These are phyloP conservation scores for Aspergillus biplanus DNA, from an alignment of 495 filamentous ascomycete species.

Conservation along the genomic window DNA sequence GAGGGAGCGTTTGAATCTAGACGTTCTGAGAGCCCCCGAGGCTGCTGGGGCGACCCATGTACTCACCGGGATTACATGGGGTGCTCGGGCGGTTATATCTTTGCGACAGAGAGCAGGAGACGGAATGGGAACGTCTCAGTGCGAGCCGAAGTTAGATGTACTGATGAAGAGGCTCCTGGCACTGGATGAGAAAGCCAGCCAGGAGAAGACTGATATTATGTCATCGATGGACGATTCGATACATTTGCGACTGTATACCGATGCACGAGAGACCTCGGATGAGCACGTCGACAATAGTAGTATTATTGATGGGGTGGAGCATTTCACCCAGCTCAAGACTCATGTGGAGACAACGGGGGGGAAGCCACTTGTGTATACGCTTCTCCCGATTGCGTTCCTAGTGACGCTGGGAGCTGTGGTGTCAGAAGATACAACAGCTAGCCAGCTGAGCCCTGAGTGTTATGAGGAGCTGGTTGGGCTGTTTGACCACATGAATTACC, in stretches of 20 bases:
- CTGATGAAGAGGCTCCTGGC: background rate
- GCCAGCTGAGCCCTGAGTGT: slow-evolving; percentile 11
- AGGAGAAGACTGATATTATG: background rate
- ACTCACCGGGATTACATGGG: slow-evolving; percentile 15
- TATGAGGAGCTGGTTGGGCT: slow-evolving; percentile 2
- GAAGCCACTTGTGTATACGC: slow-evolving; percentile 9
- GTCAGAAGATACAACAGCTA: background rate
- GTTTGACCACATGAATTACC: background rate
- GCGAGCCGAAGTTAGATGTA: background rate
- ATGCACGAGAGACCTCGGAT: slow-evolving; percentile 6
- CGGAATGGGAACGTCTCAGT: background rate
- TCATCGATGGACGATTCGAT: background rate
- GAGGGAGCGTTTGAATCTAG: slow-evolving; percentile 6
- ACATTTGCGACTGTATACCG: slow-evolving; percentile 9
- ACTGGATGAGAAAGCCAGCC: background rate
- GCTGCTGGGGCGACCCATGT: slow-evolving; percentile 10
- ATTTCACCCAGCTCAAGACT: slow-evolving; percentile 3
- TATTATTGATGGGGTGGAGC: slow-evolving; percentile 7
- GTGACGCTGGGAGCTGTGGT: slow-evolving; percentile 13
- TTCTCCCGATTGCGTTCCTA: slow-evolving; percentile 15
- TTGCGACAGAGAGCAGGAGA: background rate
- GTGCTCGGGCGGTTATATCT: slow-evolving; percentile 3
- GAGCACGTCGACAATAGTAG: slow-evolving; percentile 1
- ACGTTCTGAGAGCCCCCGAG: background rate
- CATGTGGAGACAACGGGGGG: slow-evolving; percentile 11